Conservation (phyloP, 208 protist species). For the Trypanosoma theileri region DNA sequence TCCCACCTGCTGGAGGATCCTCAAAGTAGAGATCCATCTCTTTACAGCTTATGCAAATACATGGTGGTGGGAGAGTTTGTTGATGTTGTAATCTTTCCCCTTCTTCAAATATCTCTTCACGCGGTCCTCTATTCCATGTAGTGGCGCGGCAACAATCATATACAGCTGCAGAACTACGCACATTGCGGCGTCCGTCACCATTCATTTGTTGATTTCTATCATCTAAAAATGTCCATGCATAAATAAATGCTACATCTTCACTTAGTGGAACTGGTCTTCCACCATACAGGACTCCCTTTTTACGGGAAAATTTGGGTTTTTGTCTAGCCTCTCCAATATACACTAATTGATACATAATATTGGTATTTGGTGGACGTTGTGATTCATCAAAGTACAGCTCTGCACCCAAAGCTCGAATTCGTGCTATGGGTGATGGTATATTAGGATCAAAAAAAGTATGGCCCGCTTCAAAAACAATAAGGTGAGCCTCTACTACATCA, state of each 20-base stretch:
- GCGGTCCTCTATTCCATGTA: constrained; percentile 31
- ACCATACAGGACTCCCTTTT: constrained; percentile 41
- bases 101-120: constrained; percentile 37
- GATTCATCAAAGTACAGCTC: constrained; percentile 82
- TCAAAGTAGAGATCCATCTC: constrained; percentile 79
- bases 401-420: constrained; percentile 45
- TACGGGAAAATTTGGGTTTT: constrained; percentile 60
- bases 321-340: constrained; percentile 48
- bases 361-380: constrained; percentile 45
- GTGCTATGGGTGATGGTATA: constrained; percentile 55
- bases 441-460: constrained; percentile 65
- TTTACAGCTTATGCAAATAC: constrained; percentile 70
- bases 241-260: constrained; percentile 66
- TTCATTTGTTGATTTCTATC: neutral
- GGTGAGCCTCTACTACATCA: constrained; percentile 38
- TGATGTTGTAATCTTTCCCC: constrained; percentile 23
- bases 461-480: constrained; percentile 52
- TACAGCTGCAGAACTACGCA: constrained; percentile 63
- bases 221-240: constrained; percentile 70
- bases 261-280: constrained; percentile 49
- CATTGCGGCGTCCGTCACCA: constrained; percentile 10
- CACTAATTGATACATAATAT: constrained; percentile 72
- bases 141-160: constrained; percentile 65
- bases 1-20: constrained; percentile 53
- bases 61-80: constrained; percentile 58